Conservation (phyloP, 495 filamentous ascomycete genomes). For the Tuber umbilicatum region DNA sequence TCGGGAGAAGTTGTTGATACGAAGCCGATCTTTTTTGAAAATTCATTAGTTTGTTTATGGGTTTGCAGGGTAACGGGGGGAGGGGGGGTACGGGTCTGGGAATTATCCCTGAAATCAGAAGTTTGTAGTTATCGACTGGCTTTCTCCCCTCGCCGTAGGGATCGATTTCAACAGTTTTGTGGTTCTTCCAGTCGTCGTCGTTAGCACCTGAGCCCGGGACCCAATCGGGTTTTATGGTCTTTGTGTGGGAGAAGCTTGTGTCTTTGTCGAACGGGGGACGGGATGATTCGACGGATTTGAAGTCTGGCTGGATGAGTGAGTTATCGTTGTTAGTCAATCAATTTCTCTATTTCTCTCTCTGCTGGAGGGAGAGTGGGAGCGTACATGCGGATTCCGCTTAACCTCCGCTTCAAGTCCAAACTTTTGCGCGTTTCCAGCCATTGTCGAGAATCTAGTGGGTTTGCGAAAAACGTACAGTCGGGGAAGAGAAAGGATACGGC, state of each 20-base stretch:
- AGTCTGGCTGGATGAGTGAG: constrained; percentile 52
- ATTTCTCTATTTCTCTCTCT: neutral
- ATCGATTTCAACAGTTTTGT: constrained; percentile 69
- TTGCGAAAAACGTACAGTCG: neutral
- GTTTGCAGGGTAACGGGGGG: neutral
- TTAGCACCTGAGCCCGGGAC: constrained; percentile 70
- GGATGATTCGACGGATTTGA: constrained; percentile 66
- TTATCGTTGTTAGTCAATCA: neutral
- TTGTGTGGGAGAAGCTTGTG: constrained; percentile 55
- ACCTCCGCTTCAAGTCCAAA: neutral
- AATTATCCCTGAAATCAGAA: constrained; percentile 78
- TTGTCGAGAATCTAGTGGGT: constrained; percentile 8
- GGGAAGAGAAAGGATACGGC: neutral
- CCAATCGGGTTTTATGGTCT: constrained; percentile 71
- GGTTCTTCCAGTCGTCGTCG: constrained; percentile 50
- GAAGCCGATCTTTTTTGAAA: constrained; percentile 47
- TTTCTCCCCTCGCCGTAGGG: constrained; percentile 68
- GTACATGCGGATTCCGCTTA: neutral
- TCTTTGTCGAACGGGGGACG: constrained; percentile 60
- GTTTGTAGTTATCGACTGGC: constrained; percentile 74
- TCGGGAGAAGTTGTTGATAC: constrained; percentile 47
- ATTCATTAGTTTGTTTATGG: neutral
- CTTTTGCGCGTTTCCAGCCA: constrained; percentile 3
- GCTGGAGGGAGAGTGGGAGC: neutral
- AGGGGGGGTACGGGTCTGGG: constrained; percentile 55